A percentile compares a stretch with the other conserved stretches of the same genome.
Evolutionary conservation across 306 rosid genomes (phyloP).

Genomic region (Fagus sylvatica): DNA sequence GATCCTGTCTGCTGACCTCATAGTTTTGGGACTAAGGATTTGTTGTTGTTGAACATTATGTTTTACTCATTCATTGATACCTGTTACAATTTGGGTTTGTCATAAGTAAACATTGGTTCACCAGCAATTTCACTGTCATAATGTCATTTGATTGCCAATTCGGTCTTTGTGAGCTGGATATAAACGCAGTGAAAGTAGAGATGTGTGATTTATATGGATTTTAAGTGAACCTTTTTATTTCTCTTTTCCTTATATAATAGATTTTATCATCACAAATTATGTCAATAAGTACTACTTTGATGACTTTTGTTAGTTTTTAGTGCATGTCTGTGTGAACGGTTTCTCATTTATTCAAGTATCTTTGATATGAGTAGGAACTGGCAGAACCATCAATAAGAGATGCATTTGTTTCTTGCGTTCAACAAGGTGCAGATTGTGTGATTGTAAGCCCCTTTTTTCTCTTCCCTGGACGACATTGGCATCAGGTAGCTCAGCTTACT

Average conservation of each 20-base stretch:
- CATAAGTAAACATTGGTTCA: not conserved
- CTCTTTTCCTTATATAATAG: not conserved
- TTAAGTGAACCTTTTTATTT: not conserved
- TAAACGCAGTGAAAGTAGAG: not conserved
- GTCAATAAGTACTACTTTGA: not conserved
- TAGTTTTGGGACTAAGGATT: too few relatives aligned
- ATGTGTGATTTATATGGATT: not conserved
- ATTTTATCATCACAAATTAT: not conserved
- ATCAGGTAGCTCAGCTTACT: constrained; percentile 50
- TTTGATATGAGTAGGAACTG: constrained; percentile 59
- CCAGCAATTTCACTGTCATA: not conserved
- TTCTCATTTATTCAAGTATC: not conserved
- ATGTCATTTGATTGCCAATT: not conserved
- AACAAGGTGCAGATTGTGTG: constrained; percentile 66
- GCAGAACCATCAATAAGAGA: constrained; percentile 80
- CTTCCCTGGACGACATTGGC: constrained; percentile 91
- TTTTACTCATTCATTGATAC: too few relatives aligned
- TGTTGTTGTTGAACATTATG: too few relatives aligned
- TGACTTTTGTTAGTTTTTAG: not conserved
- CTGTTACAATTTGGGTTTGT: not conserved
- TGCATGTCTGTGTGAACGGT: not conserved
- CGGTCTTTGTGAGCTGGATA: not conserved
- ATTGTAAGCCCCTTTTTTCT: constrained; percentile 87
- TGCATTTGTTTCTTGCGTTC: constrained; percentile 63
- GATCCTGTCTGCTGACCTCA: too few relatives aligned